phyloP scores from a whole-genome alignment of 169 alveolate species.

The Fabrea salina region DNA sequence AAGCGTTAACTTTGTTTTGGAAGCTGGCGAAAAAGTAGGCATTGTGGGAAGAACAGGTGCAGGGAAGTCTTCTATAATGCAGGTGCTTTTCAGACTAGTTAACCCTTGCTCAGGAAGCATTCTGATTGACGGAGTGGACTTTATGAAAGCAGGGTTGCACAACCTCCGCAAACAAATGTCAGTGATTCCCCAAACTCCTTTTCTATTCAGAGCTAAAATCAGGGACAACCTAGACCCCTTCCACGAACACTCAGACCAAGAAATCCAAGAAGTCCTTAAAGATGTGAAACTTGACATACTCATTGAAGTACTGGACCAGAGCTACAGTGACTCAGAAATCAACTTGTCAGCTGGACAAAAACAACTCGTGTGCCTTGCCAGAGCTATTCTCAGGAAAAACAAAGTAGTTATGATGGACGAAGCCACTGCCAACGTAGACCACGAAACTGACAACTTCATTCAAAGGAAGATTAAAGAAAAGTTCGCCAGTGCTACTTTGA shows the following conservation, averaged over 20 bases:
- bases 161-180: conserved; percentile 22
- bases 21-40: conserved; percentile 59
- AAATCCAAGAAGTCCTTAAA: conserved; percentile 11
- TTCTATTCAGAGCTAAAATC: conserved; percentile 81
- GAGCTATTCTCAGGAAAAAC: conserved; percentile 61
- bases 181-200: conserved; percentile 74
- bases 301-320: background rate
- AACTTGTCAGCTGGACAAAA: conserved; percentile 76
- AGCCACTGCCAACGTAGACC: conserved; percentile 88
- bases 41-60: conserved; percentile 78
- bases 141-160: conserved; percentile 45
- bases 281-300: background rate
- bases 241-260: conserved; percentile 41
- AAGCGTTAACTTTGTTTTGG: conserved; percentile 42
- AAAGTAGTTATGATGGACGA: conserved; percentile 81
- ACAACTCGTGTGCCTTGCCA: conserved; percentile 72
- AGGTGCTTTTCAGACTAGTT: conserved; percentile 53
- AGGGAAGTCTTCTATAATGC: conserved; percentile 68
- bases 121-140: conserved; percentile 50
- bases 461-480: conserved; percentile 67
- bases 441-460: conserved; percentile 81
- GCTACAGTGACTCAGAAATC: conserved; percentile 21
- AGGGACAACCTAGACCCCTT: conserved; percentile 92
- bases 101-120: conserved; percentile 36
- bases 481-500: conserved; percentile 76